phyloP scores from a whole-genome alignment of 2,329 filamentous ascomycete genomes.

The Rhinocladiella similis region DNA sequence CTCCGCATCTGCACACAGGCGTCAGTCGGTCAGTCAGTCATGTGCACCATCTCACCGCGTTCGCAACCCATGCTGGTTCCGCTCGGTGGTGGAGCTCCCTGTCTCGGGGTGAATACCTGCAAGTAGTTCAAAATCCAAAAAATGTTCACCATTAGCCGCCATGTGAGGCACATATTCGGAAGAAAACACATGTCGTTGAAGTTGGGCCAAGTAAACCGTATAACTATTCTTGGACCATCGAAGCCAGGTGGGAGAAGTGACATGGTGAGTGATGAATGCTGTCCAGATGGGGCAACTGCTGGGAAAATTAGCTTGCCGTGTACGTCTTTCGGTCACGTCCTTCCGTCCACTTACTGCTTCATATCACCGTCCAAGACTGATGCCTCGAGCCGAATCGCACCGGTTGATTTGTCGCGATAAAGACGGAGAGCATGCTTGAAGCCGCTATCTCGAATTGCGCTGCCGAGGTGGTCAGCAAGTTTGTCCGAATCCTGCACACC shows the following conservation, averaged over 20 bases:
- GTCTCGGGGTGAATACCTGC: conserved; percentile 31
- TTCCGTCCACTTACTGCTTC: conserved; percentile 41
- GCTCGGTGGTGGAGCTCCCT: too few relatives aligned
- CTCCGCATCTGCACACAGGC: conserved; percentile 39
- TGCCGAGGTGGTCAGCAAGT: conserved; percentile 28
- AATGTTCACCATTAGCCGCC: conserved; percentile 38
- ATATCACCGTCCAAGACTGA: conserved; percentile 54
- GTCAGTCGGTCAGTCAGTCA: background rate
- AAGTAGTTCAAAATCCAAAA: conserved; percentile 39
- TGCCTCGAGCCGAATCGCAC: conserved; percentile 58
- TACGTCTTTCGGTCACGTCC: background rate
- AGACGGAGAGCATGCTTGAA: conserved; percentile 58
- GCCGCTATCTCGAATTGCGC: conserved; percentile 53
- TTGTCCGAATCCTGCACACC: too few relatives aligned
- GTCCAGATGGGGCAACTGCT: conserved; percentile 62
- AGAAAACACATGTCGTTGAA: conserved; percentile 56
- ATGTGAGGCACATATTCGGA: conserved; percentile 48
- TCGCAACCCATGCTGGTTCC: too few relatives aligned
- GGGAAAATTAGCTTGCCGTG: conserved; percentile 6
- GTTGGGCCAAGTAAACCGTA: conserved; percentile 50
- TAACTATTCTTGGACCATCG: conserved; percentile 34
- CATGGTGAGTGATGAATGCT: conserved; percentile 53
- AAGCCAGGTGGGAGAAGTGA: conserved; percentile 51
- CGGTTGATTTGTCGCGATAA: conserved; percentile 52
- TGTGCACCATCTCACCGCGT: background rate